Evolutionary conservation across 352 stramenopile genomes (phyloP).

Genomic region (Phytophthora megakarya): DNA sequence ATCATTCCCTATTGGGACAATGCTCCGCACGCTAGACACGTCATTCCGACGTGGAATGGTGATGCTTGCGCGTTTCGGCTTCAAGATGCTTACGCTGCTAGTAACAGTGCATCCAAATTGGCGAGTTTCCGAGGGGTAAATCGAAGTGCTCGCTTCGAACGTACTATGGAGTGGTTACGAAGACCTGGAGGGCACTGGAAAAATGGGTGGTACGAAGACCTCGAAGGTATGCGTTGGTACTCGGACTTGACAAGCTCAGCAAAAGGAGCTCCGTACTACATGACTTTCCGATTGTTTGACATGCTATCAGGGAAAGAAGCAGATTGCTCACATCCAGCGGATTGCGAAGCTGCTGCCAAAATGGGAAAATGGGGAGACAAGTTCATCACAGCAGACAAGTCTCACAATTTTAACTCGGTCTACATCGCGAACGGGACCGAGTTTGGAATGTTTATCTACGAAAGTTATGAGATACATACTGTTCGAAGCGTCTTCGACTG

Average conservation of each 20-base stretch:
- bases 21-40: conserved; percentile 21
- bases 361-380: conserved; percentile 11
- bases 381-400: conserved; percentile 11
- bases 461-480: conserved; percentile 8
- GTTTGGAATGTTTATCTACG: conserved; percentile 7
- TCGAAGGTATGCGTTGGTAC: conserved; percentile 30
- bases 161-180: conserved; percentile 26
- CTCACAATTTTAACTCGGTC: conserved; percentile 2
- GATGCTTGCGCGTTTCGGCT: conserved; percentile 32
- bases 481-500: conserved; percentile 22
- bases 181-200: conserved; percentile 22
- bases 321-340: conserved; percentile 14
- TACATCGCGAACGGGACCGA: conserved; percentile 13
- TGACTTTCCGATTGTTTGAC: conserved; percentile 31
- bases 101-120: neutral
- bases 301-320: conserved; percentile 25
- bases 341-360: conserved; percentile 17
- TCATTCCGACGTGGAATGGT: conserved; percentile 38
- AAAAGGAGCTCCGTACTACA: conserved; percentile 23
- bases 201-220: conserved; percentile 39
- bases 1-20: conserved; percentile 54
- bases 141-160: conserved; percentile 5
- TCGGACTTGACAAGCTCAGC: conserved; percentile 29
- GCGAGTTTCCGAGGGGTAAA: conserved; percentile 24
- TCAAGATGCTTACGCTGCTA: conserved; percentile 11